Evolutionary conservation across 108 stramenopile genomes (phyloP), one percentile per base, ranked within the genome.

Genomic region (Cyclostephanos tholiformis): DNA sequence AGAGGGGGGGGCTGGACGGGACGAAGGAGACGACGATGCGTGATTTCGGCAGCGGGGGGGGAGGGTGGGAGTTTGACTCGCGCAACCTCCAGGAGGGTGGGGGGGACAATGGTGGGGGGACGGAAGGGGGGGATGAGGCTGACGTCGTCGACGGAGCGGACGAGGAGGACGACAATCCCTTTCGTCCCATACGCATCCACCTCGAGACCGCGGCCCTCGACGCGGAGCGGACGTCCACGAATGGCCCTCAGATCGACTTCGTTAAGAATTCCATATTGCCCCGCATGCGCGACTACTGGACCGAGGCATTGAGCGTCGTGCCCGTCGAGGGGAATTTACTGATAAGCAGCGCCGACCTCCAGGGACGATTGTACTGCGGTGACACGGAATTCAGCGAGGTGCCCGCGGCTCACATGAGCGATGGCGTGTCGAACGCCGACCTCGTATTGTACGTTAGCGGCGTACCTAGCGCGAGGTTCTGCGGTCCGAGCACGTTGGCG

Each of bases 381-480:
- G 91, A 95, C 53, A 76, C 85, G 5, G 91, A 92, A 56, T 95
- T 95, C 71, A 85, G 88, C 27, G 53, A 69, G 58, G 89, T 92
- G 6, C 89, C 91, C 22, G 20, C 70, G n/a, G 63, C 80, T 25
- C 89, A 94, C 41, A 89, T 92, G 63, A 69, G 79, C 25, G 68
- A 73, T 5, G 93, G 93, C 32, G 71, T 94, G 20, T 32, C 84
- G 13, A 74, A 86, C 60, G 66, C 86, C 0, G 93, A 94, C 68
- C 63, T 94, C 67, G 53, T 94, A 6, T 52, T 94, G 23, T 94
- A 91, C 69, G 89, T 94, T 16, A 89, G 88, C 52, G 93, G 89
- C 19, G 67, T 86, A 4, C 85, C 89, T 0, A 81, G 78, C n/a
- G 65, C 85, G 19, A 65, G 88, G 26, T 94, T 94, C 71, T 94